Evolutionary conservation across 2,329 filamentous ascomycete genomes (phyloP).

Genomic region (Elsinoe australis): DNA sequence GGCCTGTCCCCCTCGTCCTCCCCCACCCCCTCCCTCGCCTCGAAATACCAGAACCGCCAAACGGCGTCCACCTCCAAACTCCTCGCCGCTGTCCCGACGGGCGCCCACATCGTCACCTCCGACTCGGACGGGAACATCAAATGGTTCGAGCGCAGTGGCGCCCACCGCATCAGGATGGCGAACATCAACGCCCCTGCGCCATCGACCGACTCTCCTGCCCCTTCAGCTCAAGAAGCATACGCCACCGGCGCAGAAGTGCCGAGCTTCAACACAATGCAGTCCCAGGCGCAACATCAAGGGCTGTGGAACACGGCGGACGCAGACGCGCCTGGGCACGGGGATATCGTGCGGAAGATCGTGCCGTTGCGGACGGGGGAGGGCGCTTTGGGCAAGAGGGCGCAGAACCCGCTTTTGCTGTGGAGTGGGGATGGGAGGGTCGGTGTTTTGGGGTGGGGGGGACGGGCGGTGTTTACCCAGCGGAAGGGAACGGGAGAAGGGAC

Average conservation of each 20-base stretch:
- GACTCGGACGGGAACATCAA: constrained; percentile 78
- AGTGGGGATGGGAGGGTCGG: constrained; percentile 74
- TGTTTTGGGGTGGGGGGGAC: constrained; percentile 48
- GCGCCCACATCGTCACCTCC: constrained; percentile 71
- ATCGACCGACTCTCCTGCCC: background rate
- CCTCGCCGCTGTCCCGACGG: constrained; percentile 72
- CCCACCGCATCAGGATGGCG: constrained; percentile 46
- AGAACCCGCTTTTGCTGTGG: constrained; percentile 72
- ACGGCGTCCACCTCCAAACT: constrained; percentile 74
- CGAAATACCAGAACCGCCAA: constrained; percentile 65
- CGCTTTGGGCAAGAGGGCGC: constrained; percentile 23
- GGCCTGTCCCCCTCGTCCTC: constrained; percentile 43
- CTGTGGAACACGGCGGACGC: constrained; percentile 25
- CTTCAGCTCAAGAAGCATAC: background rate
- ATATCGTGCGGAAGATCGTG: constrained; percentile 73
- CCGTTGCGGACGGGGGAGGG: constrained; percentile 42
- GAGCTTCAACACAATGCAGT: constrained; percentile 17
- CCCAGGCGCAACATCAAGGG: constrained; percentile 22
- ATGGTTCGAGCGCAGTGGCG: constrained; percentile 83
- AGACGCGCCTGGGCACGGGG: constrained; percentile 41
- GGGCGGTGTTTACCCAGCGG: constrained; percentile 23
- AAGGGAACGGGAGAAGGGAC: background rate
- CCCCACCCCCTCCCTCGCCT: constrained; percentile 20
- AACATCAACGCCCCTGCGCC: constrained; percentile 45
- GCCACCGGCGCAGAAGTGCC: constrained; percentile 2